These are phyloP conservation scores for Cryptococcus floricola DNA, from an alignment of 1,284 basidiomycete species.

Conservation along the genomic window DNA sequence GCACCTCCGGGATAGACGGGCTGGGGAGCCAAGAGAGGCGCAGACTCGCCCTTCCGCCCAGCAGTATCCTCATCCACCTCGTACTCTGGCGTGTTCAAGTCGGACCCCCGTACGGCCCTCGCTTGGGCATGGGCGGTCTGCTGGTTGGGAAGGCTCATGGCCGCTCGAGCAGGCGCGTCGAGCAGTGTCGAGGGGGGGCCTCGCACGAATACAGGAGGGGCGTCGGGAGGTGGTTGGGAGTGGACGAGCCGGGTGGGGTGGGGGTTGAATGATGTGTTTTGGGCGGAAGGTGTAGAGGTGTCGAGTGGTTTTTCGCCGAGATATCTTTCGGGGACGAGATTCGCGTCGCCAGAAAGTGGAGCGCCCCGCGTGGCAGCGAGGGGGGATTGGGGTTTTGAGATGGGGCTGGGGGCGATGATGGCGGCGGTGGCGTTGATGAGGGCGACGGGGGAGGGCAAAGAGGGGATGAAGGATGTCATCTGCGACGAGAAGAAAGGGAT, in stretches of 20 bases:
- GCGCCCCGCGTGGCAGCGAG: constrained; percentile 14
- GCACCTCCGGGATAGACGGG: constrained; percentile 13
- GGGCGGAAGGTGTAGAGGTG: constrained; percentile 10
- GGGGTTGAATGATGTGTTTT: constrained; percentile 14
- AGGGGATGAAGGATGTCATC: constrained; percentile 13
- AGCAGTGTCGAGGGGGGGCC: constrained; percentile 34
- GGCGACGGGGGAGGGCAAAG: constrained; percentile 1
- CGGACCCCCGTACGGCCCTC: constrained; percentile 33
- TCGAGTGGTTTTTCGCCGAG: constrained; percentile 12
- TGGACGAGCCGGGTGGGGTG: constrained; percentile 6
- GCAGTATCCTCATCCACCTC: constrained; percentile 23
- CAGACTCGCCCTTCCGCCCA: constrained; percentile 9
- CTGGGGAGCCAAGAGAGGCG: constrained; percentile 31
- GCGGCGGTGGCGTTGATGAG: constrained; percentile 10
- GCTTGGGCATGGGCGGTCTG: constrained; percentile 38
- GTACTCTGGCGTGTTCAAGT: constrained; percentile 38
- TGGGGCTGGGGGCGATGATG: constrained; percentile 7
- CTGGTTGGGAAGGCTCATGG: constrained; percentile 41
- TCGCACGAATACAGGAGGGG: constrained; percentile 16
- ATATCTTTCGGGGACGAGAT: constrained; percentile 20
- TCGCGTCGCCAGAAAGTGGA: constrained; percentile 18
- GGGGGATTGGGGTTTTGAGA: background rate
- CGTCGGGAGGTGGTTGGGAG: background rate
- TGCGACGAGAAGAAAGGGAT: background rate
- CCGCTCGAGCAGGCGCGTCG: constrained; percentile 44